phyloP scores from a whole-genome alignment of 176 grass and related monocot species.

The Aegilops bicornis region DNA sequence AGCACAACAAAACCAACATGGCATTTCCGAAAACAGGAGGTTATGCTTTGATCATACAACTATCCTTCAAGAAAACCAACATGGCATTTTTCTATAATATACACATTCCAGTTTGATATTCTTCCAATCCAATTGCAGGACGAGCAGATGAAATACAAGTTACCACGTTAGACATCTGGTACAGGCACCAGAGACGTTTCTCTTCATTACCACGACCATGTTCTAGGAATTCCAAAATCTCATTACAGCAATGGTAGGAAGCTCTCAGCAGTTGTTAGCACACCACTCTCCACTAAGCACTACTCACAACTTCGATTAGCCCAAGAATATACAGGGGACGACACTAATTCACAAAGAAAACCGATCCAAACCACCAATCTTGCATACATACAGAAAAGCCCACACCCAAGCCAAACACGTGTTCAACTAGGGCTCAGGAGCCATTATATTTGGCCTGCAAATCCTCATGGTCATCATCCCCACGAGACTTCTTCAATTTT shows the following conservation, averaged over 20 bases:
- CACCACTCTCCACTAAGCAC: conserved; percentile 10
- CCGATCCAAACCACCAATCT: conserved; percentile 35
- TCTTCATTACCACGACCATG: conserved; percentile 3
- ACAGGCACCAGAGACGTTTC: neutral
- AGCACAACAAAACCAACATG: neutral
- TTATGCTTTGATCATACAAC: neutral
- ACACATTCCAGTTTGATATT: conserved; percentile 29
- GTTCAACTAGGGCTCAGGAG: conserved; percentile 38
- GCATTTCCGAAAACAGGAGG: neutral
- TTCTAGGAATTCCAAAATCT: conserved; percentile 27
- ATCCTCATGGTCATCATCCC: conserved; percentile 50
- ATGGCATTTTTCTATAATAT: neutral
- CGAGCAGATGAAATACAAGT: conserved; percentile 15
- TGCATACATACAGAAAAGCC: conserved; percentile 56
- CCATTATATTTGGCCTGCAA: conserved; percentile 43
- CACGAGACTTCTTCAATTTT: conserved; percentile 82
- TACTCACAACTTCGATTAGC: conserved; percentile 40
- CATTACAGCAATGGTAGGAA: conserved; percentile 4
- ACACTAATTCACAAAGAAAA: conserved; percentile 35
- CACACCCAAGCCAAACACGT: conserved; percentile 40
- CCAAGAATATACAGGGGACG: conserved; percentile 43
- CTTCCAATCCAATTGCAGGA: conserved; percentile 20
- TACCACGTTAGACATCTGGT: conserved; percentile 15
- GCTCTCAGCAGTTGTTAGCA: conserved; percentile 19
- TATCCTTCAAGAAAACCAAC: too few species aligned